A percentile compares a stretch with the other conserved stretches of the same genome.
These are phyloP conservation scores for Mucuna pruriens DNA, from an alignment of 306 rosid species.

Conservation along the genomic window DNA sequence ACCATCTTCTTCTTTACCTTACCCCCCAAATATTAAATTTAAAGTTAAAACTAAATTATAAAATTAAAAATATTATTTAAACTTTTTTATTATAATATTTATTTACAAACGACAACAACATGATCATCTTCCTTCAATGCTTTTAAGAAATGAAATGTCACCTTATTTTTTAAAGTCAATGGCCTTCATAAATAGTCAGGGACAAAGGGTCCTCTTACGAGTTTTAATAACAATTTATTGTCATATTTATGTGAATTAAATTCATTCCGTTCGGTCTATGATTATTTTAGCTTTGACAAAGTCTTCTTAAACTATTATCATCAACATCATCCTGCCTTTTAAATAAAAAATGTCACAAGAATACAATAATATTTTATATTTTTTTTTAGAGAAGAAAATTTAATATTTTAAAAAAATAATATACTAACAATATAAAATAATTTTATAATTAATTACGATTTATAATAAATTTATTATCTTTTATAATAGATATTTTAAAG, in stretches of 20 bases:
- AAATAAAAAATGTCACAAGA: background rate
- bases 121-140: background rate
- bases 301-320: background rate
- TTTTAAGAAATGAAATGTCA: background rate
- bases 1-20: background rate
- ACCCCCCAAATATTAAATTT: background rate
- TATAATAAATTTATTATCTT: no score
- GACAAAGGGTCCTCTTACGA: background rate
- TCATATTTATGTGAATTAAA: background rate
- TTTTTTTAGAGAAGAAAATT: no score
- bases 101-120: background rate
- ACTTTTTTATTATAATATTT: background rate
- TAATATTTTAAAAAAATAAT: no score
- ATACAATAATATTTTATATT: no score
- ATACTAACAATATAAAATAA: no score
- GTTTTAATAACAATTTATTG: slow-evolving; percentile 6
- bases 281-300: background rate
- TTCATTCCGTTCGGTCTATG: background rate
- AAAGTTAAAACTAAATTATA: no score
- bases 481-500: no score
- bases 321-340: background rate
- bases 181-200: background rate
- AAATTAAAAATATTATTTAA: background rate
- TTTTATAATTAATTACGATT: no score
- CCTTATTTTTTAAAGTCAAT: background rate